phyloP scores from a whole-genome alignment of 805 yeast genomes.

The Nakazawaea pomicola region DNA sequence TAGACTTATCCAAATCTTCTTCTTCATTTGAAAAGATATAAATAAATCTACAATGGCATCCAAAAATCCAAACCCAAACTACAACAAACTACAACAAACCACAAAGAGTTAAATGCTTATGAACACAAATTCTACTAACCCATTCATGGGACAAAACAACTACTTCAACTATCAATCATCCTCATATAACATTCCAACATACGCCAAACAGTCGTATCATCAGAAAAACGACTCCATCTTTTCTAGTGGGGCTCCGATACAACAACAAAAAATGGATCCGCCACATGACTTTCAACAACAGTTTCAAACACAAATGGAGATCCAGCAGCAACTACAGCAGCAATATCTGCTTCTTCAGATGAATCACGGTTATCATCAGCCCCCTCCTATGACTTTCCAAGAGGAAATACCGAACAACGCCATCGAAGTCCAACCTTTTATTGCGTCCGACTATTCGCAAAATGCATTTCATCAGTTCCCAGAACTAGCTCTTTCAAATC shows the following conservation, averaged over 20 bases:
- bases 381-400: no score
- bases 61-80: no score
- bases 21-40: not conserved
- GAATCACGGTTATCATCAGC: not conserved
- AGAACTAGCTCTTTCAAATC: not conserved
- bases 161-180: not conserved
- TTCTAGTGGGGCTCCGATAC: not conserved
- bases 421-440: not conserved
- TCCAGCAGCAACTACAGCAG: slow-evolving; percentile 2
- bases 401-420: not conserved
- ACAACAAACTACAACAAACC: no score
- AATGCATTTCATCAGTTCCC: not conserved
- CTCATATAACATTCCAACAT: not conserved
- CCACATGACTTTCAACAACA: not conserved
- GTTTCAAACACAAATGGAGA: not conserved
- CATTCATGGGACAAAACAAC: not conserved
- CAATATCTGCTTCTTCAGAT: not conserved
- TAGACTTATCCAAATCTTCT: no score
- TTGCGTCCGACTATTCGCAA: not conserved
- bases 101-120: slow-evolving; percentile 1
- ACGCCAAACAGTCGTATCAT: not conserved
- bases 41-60: not conserved
- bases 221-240: not conserved
- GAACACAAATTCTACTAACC: not conserved
- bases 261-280: not conserved